These are phyloP conservation scores for Penicillium brevicompactum DNA, from an alignment of 2,329 filamentous ascomycete genomes.

Conservation along the genomic window DNA sequence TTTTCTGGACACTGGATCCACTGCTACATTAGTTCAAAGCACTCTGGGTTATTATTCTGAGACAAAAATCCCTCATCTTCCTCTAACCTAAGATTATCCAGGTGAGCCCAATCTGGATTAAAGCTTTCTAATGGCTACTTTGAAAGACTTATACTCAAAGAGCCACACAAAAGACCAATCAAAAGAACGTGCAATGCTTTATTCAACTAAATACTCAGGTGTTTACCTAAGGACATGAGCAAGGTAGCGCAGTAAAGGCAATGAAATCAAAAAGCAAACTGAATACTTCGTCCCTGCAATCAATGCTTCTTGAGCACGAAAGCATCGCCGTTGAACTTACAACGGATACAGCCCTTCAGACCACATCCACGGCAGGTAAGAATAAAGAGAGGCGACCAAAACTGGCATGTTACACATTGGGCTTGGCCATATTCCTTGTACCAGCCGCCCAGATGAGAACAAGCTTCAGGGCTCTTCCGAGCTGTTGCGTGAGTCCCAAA, in stretches of 20 bases:
- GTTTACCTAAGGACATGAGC: too few relatives aligned
- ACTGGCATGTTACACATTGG: slow-evolving; percentile 29
- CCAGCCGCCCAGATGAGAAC: slow-evolving; percentile 34
- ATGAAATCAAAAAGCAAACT: too few relatives aligned
- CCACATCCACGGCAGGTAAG: slow-evolving; percentile 34
- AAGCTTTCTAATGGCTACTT: too few relatives aligned
- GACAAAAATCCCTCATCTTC: too few relatives aligned
- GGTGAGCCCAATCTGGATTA: too few relatives aligned
- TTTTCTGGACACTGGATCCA: background rate
- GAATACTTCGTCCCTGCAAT: background rate
- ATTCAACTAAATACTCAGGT: too few relatives aligned
- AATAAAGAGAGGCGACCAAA: slow-evolving; percentile 32
- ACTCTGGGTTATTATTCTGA: background rate
- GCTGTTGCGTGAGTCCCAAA: slow-evolving; percentile 8
- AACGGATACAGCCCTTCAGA: slow-evolving; percentile 31
- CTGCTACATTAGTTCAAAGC: background rate
- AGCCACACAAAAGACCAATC: too few relatives aligned
- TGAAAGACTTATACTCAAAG: too few relatives aligned
- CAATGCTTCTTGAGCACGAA: background rate
- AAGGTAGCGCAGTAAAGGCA: too few relatives aligned
- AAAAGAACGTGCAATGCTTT: too few relatives aligned
- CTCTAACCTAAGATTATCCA: too few relatives aligned
- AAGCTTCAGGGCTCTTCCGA: slow-evolving; percentile 5
- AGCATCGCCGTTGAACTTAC: slow-evolving; percentile 25
- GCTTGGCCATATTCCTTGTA: slow-evolving; percentile 21